Conservation (phyloP, 2,329 filamentous ascomycete species). For the Pseudogymnoascus verrucosus region DNA sequence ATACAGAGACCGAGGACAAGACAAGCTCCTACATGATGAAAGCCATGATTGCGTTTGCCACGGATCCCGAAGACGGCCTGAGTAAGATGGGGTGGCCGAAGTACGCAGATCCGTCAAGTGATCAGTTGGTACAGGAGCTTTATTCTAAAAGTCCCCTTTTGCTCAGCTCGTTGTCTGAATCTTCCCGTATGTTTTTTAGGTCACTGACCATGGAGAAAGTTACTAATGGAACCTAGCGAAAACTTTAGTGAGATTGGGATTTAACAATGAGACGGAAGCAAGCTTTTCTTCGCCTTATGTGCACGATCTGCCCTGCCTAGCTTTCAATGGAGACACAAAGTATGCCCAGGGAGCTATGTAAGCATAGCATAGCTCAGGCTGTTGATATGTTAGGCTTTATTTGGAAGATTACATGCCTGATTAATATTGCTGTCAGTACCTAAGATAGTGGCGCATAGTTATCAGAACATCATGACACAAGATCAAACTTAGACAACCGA, state of each 20-base stretch:
- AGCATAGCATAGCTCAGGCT: not conserved
- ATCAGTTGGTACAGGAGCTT: not conserved
- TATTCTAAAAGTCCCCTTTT: not conserved
- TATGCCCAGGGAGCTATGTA: constrained; percentile 24
- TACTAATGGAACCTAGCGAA: constrained; percentile 9
- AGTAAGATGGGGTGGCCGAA: constrained; percentile 14
- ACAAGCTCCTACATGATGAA: constrained; percentile 19
- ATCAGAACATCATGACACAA: not conserved
- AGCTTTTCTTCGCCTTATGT: constrained; percentile 15
- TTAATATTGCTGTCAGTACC: not conserved
- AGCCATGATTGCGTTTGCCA: constrained; percentile 30
- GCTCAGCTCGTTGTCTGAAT: not conserved
- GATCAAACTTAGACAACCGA: not conserved
- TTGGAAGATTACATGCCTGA: not conserved
- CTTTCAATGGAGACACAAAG: constrained; percentile 17
- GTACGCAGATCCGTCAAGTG: constrained; percentile 1
- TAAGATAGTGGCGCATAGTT: not conserved
- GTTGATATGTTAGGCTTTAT: not conserved
- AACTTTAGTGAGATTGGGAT: constrained; percentile 23
- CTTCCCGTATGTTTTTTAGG: not conserved
- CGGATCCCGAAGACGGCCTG: constrained; percentile 25
- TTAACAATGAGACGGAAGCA: constrained; percentile 16
- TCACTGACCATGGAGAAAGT: not conserved
- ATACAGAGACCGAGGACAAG: constrained; percentile 10
- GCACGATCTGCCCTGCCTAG: constrained; percentile 20